phyloP scores from a whole-genome alignment of 108 stramenopile genomes.

The Nannochloropsis gaditana region DNA sequence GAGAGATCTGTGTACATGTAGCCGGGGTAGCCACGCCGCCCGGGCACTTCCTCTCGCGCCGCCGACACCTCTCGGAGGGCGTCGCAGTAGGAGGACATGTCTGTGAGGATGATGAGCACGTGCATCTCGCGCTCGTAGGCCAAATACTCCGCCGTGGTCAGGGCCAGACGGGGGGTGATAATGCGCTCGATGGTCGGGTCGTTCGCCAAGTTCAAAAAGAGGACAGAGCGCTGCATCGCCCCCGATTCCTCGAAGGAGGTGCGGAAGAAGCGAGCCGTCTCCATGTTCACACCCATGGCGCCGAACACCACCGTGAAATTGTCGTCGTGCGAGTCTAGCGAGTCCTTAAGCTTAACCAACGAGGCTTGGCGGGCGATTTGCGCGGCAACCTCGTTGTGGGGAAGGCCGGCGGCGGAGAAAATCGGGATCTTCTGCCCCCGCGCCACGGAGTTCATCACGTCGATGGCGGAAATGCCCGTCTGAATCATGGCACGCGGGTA shows the following conservation, averaged over 20 bases:
- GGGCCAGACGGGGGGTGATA: slow-evolving; percentile 91
- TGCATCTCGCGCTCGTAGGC: slow-evolving; percentile 99
- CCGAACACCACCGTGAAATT: slow-evolving; percentile 99
- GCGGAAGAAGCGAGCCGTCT: slow-evolving; percentile 96
- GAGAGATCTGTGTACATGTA: slow-evolving; percentile 99
- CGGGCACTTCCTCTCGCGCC: slow-evolving; percentile 98
- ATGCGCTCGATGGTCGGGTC: slow-evolving; percentile 99
- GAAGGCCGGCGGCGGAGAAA: slow-evolving; percentile 98
- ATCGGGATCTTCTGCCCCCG: slow-evolving; percentile 99
- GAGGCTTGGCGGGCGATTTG: slow-evolving; percentile 98
- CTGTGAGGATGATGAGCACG: slow-evolving; percentile 96
- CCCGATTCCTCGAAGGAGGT: slow-evolving; percentile 96
- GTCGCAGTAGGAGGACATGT: slow-evolving; percentile 99
- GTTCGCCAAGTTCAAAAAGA: slow-evolving; percentile 98
- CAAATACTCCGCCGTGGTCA: slow-evolving; percentile 94
- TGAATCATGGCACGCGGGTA: slow-evolving; percentile 79
- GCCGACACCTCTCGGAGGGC: slow-evolving; percentile 97
- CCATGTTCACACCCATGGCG: slow-evolving; percentile 99
- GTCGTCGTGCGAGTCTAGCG: slow-evolving; percentile 90
- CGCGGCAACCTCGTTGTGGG: slow-evolving; percentile 99
- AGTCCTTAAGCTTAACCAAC: slow-evolving; percentile 92
- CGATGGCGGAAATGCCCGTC: slow-evolving; percentile 94
- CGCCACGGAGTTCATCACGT: slow-evolving; percentile 99
- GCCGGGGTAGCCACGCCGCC: slow-evolving; percentile 98
- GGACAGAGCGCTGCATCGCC: slow-evolving; percentile 95